These are phyloP conservation scores for Eimeria tenella DNA, from an alignment of 169 alveolate genomes.

Conservation along the genomic window DNA sequence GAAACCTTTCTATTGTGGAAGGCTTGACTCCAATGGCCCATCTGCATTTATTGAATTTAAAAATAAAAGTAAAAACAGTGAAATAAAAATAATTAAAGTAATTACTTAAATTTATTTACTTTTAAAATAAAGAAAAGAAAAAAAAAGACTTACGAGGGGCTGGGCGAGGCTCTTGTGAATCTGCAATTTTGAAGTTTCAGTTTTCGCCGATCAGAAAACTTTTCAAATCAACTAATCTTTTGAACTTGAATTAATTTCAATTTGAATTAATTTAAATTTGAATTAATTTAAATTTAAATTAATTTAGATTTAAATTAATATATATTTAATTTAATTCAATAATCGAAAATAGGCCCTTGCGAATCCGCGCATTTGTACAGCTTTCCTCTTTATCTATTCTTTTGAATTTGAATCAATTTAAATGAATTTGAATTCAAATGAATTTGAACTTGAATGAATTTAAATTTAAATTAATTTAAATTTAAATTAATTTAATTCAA, in stretches of 20 bases:
- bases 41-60: neutral
- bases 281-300: too few relatives aligned
- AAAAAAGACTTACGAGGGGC: neutral
- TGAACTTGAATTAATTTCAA: neutral
- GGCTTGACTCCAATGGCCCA: constrained; percentile 41
- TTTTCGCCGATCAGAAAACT: too few relatives aligned
- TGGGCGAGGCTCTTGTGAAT: constrained; percentile 16
- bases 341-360: neutral
- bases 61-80: neutral
- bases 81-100: neutral
- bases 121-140: neutral
- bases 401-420: neutral
- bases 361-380: neutral
- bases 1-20: neutral
- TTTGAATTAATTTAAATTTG: neutral
- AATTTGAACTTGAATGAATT: too few relatives aligned
- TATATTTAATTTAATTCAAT: neutral
- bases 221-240: neutral
- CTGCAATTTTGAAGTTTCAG: neutral
- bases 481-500: neutral
- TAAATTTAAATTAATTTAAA: neutral
- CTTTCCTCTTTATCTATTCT: neutral
- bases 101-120: neutral
- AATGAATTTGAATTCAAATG: neutral
- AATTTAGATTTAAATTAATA: neutral